Percentiles rank a stretch among this genome's conserved stretches.
These are phyloP conservation scores for Tuctoria greenei DNA, from an alignment of 176 grass and related monocot genomes.

Conservation along the genomic window DNA sequence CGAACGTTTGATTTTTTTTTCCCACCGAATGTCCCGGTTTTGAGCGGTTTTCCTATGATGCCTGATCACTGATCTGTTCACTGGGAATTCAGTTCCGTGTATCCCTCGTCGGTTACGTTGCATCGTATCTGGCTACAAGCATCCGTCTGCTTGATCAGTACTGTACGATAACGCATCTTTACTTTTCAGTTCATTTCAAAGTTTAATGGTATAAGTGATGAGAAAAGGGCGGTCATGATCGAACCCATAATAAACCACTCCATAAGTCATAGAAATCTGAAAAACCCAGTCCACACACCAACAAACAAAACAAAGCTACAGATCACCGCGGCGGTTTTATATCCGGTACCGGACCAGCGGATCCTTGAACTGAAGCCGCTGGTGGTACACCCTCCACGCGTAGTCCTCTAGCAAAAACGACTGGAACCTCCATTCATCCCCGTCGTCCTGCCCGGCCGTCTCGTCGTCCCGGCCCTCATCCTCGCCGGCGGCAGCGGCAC, in stretches of 20 bases:
- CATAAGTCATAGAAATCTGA: not conserved
- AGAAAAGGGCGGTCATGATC: not conserved
- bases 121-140: not conserved
- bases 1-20: not conserved
- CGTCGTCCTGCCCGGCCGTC: not conserved
- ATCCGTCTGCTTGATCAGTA: not conserved
- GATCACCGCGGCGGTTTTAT: not conserved
- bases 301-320: constrained; percentile 17
- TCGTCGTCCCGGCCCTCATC: constrained; percentile 20
- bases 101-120: not conserved
- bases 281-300: constrained; percentile 18
- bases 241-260: constrained; percentile 4
- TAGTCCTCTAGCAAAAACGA: constrained; percentile 55
- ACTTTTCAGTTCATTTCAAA: not conserved
- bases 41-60: not conserved
- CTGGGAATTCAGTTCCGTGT: not conserved
- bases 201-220: not conserved
- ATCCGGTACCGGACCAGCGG: constrained; percentile 51
- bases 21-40: not conserved
- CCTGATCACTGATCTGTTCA: not conserved
- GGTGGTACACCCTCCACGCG: constrained; percentile 65
- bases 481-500: not conserved
- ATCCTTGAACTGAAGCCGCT: constrained; percentile 55
- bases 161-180: too few species aligned
- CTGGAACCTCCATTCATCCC: constrained; percentile 38